Base-by-base conservation (phyloP, 2,329 filamentous ascomycete species). In the Emericellopsis cladophorae region DNA sequence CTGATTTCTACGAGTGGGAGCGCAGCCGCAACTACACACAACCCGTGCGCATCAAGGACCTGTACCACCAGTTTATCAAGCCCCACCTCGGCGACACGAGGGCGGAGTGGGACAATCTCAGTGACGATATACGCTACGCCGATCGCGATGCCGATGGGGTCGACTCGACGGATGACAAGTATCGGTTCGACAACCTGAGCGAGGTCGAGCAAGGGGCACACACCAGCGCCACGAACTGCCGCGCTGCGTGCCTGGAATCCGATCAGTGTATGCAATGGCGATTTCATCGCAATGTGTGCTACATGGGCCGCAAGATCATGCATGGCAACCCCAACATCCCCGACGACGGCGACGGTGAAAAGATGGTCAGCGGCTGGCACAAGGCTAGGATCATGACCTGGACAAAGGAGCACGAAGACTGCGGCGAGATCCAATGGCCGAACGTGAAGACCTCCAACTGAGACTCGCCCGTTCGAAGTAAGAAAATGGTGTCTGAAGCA, bases 91-190 rank as follows among this genome's bases (percentile, higher is more conserved):
- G 41, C 52, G 2, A 47, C 50, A 8, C 63, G 65, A 42, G 55
- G 64, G 12, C 61, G 32, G n/a, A 74, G 54, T 76, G 72, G 72
- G 66, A 76, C 47, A 76, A 76, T 46, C 47, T 64, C 8, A 64
- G 65, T 36, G 61, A 70, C n/a, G 63, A 68, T 31, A 53, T 55
- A 12, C 54, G 55, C 39, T 71, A 70, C 49, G 49, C 53, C 1
- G 42, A 50, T 1, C 49, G 40, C 11, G 18, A 56, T 10, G 58
- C 59, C 49, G 55, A 53, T 5, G 51, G 59, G 4, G 53, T 52
- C 51, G 49, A 60, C 45, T 38, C 52, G 14, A 40, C 51, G 7
- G 26, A 29, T 29, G 26, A 12, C 12, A 54, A 54, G 9, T 56
- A 57, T 37, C 62, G 60, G 46, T 53, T 54, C 16, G 46, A 55